Percentiles rank a stretch among this genome's conserved stretches.
phyloP scores from a whole-genome alignment of 169 alveolate species.

The Plasmodium blacklocki region DNA sequence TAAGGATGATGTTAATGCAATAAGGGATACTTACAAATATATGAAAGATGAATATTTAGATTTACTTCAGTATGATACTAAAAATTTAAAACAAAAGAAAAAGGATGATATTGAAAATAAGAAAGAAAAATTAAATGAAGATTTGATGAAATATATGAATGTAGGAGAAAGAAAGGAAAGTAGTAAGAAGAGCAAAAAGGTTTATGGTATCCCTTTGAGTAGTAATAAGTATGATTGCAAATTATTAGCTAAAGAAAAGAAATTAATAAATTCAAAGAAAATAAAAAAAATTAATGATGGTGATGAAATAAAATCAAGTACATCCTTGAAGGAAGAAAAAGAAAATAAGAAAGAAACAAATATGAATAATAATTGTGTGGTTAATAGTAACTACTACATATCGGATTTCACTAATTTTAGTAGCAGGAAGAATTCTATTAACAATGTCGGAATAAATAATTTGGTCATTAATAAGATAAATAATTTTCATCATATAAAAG shows the following conservation, averaged over 20 bases:
- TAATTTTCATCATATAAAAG: constrained; percentile 24
- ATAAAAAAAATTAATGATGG: neutral
- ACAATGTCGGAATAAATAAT: constrained; percentile 58
- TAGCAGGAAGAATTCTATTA: constrained; percentile 26
- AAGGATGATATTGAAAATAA: neutral
- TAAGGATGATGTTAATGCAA: no score
- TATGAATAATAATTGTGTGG: neutral
- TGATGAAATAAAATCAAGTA: neutral
- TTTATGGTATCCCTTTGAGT: no score
- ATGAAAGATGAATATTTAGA: no score
- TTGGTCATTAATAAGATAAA: constrained; percentile 64
- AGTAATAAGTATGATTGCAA: no score
- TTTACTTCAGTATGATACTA: constrained; percentile 5
- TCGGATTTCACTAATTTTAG: neutral
- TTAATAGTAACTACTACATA: neutral
- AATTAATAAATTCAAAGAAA: no score
- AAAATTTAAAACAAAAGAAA: neutral
- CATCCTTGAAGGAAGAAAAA: neutral
- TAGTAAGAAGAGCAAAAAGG: no score
- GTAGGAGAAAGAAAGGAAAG: neutral
- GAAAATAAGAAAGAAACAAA: constrained; percentile 3
- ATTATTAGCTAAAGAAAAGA: neutral
- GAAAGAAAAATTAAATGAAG: constrained; percentile 22
- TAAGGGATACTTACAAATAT: no score
- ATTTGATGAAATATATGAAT: constrained; percentile 11